Conservation (phyloP, 441 rosid species). For the Mallotus japonicus region DNA sequence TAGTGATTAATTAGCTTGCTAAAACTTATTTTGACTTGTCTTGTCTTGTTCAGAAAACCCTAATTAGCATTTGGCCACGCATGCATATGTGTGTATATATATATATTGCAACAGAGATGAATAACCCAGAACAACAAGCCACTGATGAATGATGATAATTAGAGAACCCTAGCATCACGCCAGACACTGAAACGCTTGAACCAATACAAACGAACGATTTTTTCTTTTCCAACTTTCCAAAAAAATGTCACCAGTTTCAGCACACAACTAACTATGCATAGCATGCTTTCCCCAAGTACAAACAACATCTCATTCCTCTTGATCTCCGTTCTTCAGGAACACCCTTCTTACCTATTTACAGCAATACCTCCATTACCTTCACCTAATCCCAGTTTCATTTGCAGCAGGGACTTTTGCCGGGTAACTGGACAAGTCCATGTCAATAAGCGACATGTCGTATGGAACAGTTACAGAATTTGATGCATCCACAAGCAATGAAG, state of each 20-base stretch:
- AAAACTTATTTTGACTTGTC: too few relatives aligned
- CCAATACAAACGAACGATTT: background rate
- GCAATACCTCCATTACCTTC: slow-evolving; percentile 31
- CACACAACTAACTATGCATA: slow-evolving; percentile 14
- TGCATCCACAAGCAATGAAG: slow-evolving; percentile 68
- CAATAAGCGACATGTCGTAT: slow-evolving; percentile 86
- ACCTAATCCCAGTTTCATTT: slow-evolving; percentile 52
- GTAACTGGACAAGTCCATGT: slow-evolving; percentile 72
- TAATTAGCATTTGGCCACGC: too few relatives aligned
- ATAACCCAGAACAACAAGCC: background rate
- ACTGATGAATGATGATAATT: background rate
- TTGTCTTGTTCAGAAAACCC: too few relatives aligned
- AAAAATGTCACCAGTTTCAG: slow-evolving; percentile 14
- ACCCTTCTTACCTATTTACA: slow-evolving; percentile 27
- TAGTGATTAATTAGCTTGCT: too few relatives aligned
- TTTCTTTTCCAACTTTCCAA: background rate
- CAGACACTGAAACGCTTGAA: slow-evolving; percentile 16
- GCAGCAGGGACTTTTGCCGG: slow-evolving; percentile 76
- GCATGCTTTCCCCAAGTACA: slow-evolving; percentile 19
- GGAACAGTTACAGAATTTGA: slow-evolving; percentile 48
- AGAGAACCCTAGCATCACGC: slow-evolving; percentile 10
- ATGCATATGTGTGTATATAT: too few relatives aligned
- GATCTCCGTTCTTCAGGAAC: background rate
- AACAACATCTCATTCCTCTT: background rate
- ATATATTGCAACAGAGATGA: background rate